These are phyloP conservation scores for Acanthochlamys bracteata DNA, from an alignment of 106 monocot genomes.

Conservation along the genomic window DNA sequence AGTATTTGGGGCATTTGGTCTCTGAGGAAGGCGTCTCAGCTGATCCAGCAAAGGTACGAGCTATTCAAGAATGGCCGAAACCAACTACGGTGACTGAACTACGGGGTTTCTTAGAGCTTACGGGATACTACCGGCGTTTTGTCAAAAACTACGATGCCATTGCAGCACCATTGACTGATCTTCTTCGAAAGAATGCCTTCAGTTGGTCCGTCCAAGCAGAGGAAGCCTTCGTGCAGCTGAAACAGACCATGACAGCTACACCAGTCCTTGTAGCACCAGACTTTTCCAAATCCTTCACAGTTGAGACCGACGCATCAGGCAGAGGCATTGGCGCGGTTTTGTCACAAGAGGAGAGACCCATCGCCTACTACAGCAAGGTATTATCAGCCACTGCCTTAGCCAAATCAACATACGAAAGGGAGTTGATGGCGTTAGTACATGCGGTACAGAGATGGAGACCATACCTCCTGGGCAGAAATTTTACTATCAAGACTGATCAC, in stretches of 20 bases:
- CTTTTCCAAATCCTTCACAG: background rate
- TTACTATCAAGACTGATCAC: background rate
- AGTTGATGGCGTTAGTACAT: background rate
- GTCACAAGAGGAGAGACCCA: background rate
- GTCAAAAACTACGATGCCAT: background rate
- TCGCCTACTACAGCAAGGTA: background rate
- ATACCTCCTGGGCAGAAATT: background rate
- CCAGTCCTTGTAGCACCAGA: slow-evolving; percentile 1
- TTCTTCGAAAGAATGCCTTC: slow-evolving; percentile 1
- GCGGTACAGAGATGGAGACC: background rate
- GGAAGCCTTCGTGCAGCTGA: background rate
- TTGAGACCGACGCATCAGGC: slow-evolving; percentile 1
- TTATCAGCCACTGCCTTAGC: background rate
- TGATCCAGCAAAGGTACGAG: background rate
- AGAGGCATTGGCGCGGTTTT: background rate
- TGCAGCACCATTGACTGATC: slow-evolving; percentile 1
- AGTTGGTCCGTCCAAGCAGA: background rate
- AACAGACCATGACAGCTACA: background rate
- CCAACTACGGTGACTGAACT: background rate
- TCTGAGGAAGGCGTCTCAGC: background rate
- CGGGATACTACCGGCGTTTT: slow-evolving; percentile 1
- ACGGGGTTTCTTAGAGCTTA: background rate
- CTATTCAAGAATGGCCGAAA: slow-evolving; percentile 1
- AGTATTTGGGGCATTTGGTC: slow-evolving; percentile 4
- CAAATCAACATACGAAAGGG: background rate